Conservation (phyloP, 345 rosid species). For the Geranium rotundifolium region DNA sequence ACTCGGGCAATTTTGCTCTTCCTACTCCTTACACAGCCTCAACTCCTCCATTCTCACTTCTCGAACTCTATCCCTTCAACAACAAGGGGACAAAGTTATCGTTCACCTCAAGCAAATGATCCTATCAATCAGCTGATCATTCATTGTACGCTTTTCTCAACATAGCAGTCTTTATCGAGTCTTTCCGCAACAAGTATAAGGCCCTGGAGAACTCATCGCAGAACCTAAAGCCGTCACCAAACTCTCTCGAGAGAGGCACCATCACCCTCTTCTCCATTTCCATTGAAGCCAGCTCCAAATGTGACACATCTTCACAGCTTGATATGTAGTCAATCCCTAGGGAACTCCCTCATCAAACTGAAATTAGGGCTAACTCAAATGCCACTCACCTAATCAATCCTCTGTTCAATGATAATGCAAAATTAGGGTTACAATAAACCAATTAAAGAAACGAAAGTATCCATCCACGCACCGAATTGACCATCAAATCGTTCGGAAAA, state of each 20-base stretch:
- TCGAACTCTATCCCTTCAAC: conserved; percentile 63
- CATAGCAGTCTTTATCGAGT: conserved; percentile 71
- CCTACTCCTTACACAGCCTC: conserved; percentile 26
- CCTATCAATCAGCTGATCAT: conserved; percentile 45
- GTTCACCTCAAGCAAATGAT: conserved; percentile 58
- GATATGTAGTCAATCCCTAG: conserved; percentile 80
- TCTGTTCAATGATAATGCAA: too few species aligned
- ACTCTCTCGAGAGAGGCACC: conserved; percentile 78
- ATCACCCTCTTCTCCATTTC: conserved; percentile 90
- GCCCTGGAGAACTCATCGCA: conserved; percentile 72
- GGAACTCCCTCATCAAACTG: conserved; percentile 96
- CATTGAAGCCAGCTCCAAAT: conserved; percentile 49
- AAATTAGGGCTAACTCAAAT: too few species aligned
- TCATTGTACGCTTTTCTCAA: conserved; percentile 70
- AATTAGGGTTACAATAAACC: too few species aligned
- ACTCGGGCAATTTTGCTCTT: conserved; percentile 6
- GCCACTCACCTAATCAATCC: too few species aligned
- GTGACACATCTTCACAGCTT: conserved; percentile 58
- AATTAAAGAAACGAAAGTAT: too few species aligned
- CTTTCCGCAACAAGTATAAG: conserved; percentile 83
- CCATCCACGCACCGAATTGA: conserved; percentile 28
- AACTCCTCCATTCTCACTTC: conserved; percentile 39
- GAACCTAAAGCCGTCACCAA: conserved; percentile 58
- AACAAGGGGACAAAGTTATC: conserved; percentile 49
- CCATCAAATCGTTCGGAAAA: conserved; percentile 66